Percentiles rank a stretch among this genome's conserved stretches.
phyloP scores from a whole-genome alignment of 179 eudicot genomes.

The Silene coronaria region DNA sequence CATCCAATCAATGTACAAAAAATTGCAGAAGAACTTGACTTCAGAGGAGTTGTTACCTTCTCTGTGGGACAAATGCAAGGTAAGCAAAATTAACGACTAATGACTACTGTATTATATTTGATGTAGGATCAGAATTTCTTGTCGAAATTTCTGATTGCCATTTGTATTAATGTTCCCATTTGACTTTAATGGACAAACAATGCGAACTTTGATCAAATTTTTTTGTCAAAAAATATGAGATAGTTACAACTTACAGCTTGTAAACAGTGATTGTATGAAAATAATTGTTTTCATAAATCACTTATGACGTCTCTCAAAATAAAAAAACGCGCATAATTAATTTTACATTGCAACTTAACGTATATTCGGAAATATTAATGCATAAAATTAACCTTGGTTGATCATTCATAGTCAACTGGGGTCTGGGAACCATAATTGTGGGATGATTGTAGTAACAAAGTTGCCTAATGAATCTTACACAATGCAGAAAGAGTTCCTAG shows the following conservation, averaged over 20 bases:
- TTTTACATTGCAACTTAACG: not conserved
- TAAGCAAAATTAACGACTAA: conserved; percentile 19
- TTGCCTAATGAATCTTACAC: conserved; percentile 7
- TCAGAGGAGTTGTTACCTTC: conserved; percentile 88
- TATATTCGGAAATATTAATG: not conserved
- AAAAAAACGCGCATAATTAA: not conserved
- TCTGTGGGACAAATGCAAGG: conserved; percentile 99
- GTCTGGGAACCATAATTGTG: too few relatives aligned
- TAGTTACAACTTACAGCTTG: too few relatives aligned
- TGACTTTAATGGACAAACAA: not conserved
- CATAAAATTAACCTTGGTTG: not conserved
- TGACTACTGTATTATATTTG: not conserved
- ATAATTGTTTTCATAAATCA: too few relatives aligned
- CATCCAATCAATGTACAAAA: conserved; percentile 71
- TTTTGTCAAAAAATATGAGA: too few relatives aligned
- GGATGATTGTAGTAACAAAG: too few relatives aligned
- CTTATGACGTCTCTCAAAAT: not conserved
- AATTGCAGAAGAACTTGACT: conserved; percentile 74
- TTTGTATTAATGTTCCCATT: not conserved
- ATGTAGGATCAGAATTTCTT: not conserved
- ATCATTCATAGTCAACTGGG: too few relatives aligned
- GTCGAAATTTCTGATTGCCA: not conserved
- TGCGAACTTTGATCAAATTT: not conserved
- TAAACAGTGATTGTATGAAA: too few relatives aligned
- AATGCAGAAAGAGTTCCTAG: conserved; percentile 86